These are phyloP conservation scores for Termitomyces sp. DNA, from an alignment of 768 basidiomycete species.

Conservation along the genomic window DNA sequence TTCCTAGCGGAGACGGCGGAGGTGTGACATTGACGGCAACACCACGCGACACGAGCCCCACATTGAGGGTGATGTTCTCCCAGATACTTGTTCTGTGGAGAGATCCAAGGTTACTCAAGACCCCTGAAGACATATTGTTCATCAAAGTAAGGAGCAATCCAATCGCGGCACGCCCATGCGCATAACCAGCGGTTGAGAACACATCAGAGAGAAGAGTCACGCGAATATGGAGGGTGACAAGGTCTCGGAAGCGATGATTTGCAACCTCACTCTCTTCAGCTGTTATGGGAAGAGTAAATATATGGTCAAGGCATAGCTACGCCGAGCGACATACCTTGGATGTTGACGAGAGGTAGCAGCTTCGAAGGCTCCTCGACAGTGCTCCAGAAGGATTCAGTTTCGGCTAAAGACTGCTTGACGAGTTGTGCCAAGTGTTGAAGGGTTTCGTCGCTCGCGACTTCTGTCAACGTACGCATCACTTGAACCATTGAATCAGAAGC, in stretches of 20 bases:
- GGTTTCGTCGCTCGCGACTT: conserved; percentile 77
- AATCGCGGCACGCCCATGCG: conserved; percentile 75
- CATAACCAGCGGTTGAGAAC: conserved; percentile 78
- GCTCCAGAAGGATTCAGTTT: conserved; percentile 73
- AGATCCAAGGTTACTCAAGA: conserved; percentile 69
- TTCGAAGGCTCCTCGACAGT: conserved; percentile 50
- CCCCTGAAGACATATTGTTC: conserved; percentile 54
- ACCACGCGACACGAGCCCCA: conserved; percentile 49
- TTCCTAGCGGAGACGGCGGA: conserved; percentile 39
- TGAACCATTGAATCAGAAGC: conserved; percentile 86
- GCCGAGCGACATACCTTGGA: conserved; percentile 31
- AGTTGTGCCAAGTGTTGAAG: conserved; percentile 65
- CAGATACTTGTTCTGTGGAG: conserved; percentile 81
- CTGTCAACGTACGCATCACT: conserved; percentile 85
- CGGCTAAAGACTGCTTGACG: conserved; percentile 64
- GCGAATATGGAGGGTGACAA: conserved; percentile 75
- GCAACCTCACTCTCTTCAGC: conserved; percentile 45
- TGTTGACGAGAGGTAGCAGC: conserved; percentile 60
- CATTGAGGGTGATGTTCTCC: conserved; percentile 82
- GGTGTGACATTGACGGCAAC: conserved; percentile 45
- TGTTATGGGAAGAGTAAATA: conserved; percentile 16
- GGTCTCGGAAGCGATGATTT: conserved; percentile 64
- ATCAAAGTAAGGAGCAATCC: conserved; percentile 73
- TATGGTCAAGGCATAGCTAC: background rate
- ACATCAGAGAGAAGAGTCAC: conserved; percentile 84